Base-by-base conservation (phyloP, 2,329 filamentous ascomycete species). In the Camillea tinctor region DNA sequence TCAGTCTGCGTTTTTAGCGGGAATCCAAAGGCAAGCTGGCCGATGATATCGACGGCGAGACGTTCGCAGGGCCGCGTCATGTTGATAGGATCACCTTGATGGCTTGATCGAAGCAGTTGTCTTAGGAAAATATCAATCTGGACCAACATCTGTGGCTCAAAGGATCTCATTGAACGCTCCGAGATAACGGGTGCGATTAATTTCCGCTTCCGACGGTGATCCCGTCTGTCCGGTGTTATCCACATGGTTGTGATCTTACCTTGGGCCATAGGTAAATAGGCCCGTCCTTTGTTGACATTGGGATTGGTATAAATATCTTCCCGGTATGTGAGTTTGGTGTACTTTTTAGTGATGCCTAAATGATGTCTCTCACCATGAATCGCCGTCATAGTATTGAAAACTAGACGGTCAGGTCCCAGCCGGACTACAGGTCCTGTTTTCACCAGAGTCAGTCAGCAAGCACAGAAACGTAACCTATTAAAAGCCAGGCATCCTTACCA, bases 361-460 rank as follows among this genome's bases (percentile, higher is more conserved):
- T n/a, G 22, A 24, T 19, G 13, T 49, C 30, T 7, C 15, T 36
- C 21, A 51, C 52, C 57, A 30, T 52, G n/a, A 20, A 60, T 49
- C 2, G 59, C 55, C 9, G 44, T 55, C 15, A n/a, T 52, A 7
- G 52, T 57, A 40, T 58, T 58, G 52, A 60, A 60, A 3, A 60
- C 44, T 5, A 60, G 49, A 4, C 55, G 48, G n/a, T 58, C 52
- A 7, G 55, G 59, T 9, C 21, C 59, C 22, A 57, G 20, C 19
- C 59, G 48, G 50, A 57, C 22, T n/a, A 58, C 52, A 15, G 55
- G 17, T 8, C 59, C 59, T 58, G 21, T 15, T 30, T 50, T 22
- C 44, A 49, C 15, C 5, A 49, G 26, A 24, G 15, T 50, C 20
- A 5, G 9, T 50, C 11, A 48, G 48, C 5, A 4, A 48, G 17